Evolutionary conservation across 73 alveolate species (phyloP).

Genomic region (Strombidium stylifer): DNA sequence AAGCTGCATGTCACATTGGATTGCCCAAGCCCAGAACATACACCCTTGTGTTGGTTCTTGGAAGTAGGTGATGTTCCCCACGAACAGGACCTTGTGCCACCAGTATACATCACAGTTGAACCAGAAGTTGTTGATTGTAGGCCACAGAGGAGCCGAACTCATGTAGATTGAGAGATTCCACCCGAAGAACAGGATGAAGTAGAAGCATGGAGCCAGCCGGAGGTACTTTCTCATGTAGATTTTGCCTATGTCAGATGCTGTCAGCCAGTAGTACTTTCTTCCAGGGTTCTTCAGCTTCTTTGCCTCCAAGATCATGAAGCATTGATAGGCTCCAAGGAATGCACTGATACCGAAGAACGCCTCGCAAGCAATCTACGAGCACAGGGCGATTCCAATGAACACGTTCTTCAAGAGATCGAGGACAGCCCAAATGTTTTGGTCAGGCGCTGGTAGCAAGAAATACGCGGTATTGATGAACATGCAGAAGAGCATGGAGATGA

Average conservation of each 20-base stretch:
- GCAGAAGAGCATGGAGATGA: conserved; percentile 2
- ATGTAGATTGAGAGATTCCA: conserved; percentile 27
- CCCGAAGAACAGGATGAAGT: conserved; percentile 39
- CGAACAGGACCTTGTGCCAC: conserved; percentile 37
- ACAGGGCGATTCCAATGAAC: conserved; percentile 1
- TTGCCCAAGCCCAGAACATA: conserved; percentile 32
- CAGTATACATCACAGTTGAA: conserved; percentile 22
- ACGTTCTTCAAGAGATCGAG: conserved; percentile 16
- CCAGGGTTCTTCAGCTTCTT: conserved; percentile 5
- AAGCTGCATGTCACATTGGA: conserved; percentile 11
- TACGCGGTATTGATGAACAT: conserved; percentile 20
- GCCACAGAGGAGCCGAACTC: conserved; percentile 12
- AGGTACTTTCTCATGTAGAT: conserved; percentile 15
- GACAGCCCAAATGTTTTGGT: conserved; percentile 22
- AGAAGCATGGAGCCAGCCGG: conserved; percentile 26
- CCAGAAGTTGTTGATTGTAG: not conserved
- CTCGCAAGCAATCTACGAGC: conserved; percentile 20
- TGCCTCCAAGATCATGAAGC: not conserved
- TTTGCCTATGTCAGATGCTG: conserved; percentile 1
- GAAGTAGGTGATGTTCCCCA: conserved; percentile 23
- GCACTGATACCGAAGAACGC: conserved; percentile 16
- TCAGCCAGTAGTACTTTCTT: not conserved
- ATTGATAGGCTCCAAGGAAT: conserved; percentile 24
- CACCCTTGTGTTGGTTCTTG: conserved; percentile 39
- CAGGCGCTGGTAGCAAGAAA: conserved; percentile 29